Evolutionary conservation across 75 land plant genomes (phyloP).

Genomic region (Chamaecyparis obtusa): DNA sequence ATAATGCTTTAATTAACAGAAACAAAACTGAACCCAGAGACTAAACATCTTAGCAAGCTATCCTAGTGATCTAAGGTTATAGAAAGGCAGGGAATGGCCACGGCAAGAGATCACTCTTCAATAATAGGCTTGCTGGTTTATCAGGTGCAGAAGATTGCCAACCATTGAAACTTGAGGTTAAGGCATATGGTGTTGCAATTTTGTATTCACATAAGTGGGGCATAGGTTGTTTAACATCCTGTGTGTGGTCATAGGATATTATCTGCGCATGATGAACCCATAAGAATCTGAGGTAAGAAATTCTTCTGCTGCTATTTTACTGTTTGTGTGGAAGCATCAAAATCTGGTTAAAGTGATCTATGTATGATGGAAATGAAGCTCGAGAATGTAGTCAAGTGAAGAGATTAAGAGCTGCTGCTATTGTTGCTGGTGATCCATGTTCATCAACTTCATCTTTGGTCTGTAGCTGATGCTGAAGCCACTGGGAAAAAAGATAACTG

Average conservation of each 20-base stretch:
- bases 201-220: conserved; percentile 29
- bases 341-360: too few species aligned
- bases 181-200: conserved; percentile 16
- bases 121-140: conserved; percentile 12
- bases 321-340: conserved; percentile 26
- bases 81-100: too few species aligned
- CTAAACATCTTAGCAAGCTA: too few species aligned
- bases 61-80: too few species aligned
- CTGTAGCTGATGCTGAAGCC: too few species aligned
- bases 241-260: conserved; percentile 24
- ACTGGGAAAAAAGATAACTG: too few species aligned
- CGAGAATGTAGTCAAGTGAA: neutral
- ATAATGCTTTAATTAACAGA: too few species aligned
- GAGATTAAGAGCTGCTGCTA: too few species aligned
- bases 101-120: neutral
- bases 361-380: too few species aligned
- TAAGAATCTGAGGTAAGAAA: conserved; percentile 34
- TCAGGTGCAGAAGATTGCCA: neutral
- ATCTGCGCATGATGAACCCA: conserved; percentile 27
- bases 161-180: neutral
- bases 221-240: conserved; percentile 23
- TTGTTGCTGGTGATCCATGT: conserved; percentile 3
- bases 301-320: conserved; percentile 35
- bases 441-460: too few species aligned
- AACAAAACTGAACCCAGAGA: too few species aligned